These are phyloP conservation scores for Eucalyptus coolabah DNA, from an alignment of 345 rosid genomes.

Conservation along the genomic window DNA sequence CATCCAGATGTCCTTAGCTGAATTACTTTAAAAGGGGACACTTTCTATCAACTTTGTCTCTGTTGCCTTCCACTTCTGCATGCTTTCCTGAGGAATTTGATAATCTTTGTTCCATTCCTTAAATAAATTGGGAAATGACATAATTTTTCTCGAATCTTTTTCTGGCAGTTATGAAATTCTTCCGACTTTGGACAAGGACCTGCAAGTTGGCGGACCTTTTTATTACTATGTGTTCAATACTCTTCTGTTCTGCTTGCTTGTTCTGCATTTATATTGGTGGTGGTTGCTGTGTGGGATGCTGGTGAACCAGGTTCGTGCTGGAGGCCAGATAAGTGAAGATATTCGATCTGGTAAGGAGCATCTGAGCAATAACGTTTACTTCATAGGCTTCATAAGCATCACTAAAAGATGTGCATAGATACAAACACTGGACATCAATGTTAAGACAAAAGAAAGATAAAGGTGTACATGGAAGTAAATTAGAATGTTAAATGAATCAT, in stretches of 20 bases:
- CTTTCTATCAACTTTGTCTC: background rate
- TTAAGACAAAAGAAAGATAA: background rate
- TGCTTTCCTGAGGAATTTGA: background rate
- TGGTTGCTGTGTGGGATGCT: conserved; percentile 52
- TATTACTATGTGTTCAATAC: conserved; percentile 78
- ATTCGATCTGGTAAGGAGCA: conserved; percentile 52
- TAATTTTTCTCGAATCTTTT: background rate
- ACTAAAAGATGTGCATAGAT: background rate
- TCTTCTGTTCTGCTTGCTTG: conserved; percentile 58
- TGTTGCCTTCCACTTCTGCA: background rate
- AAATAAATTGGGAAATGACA: background rate
- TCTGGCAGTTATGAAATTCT: conserved; percentile 60
- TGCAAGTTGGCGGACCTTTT: conserved; percentile 34
- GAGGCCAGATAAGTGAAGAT: conserved; percentile 59
- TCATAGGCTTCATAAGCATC: background rate
- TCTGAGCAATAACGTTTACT: background rate
- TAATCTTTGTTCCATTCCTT: background rate
- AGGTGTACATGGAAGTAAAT: background rate
- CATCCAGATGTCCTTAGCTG: background rate
- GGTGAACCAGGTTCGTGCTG: conserved; percentile 33
- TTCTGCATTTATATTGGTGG: conserved; percentile 76
- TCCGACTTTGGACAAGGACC: conserved; percentile 32
- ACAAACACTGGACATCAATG: background rate
- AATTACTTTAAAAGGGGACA: background rate
- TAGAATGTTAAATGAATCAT: background rate